Conservation (phyloP, 495 filamentous ascomycete genomes). For the Annulohypoxylon moriforme region DNA sequence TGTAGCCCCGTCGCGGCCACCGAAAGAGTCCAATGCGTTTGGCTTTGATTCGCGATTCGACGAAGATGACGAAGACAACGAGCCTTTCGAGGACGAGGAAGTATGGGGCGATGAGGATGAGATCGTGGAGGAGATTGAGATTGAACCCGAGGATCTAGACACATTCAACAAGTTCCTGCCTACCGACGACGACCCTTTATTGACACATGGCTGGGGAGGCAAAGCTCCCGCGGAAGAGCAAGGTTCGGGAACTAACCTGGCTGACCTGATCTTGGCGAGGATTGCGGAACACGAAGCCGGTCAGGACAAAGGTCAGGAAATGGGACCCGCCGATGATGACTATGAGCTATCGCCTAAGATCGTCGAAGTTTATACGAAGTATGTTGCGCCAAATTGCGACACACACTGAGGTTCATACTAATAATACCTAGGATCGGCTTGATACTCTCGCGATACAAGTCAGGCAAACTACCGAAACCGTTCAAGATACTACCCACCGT, state of each 20-base stretch:
- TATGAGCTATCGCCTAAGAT: slow-evolving; percentile 89
- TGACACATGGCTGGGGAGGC: slow-evolving; percentile 56
- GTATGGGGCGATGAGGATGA: slow-evolving; percentile 78
- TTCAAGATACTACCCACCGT: slow-evolving; percentile 96
- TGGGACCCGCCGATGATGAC: slow-evolving; percentile 71
- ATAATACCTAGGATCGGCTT: slow-evolving; percentile 74
- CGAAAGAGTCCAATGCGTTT: slow-evolving; percentile 52
- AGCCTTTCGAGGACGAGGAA: slow-evolving; percentile 66
- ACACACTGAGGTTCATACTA: neutral
- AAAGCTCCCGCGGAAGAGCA: slow-evolving; percentile 57
- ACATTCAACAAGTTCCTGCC: slow-evolving; percentile 92
- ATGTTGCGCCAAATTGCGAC: slow-evolving; percentile 38
- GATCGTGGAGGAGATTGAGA: slow-evolving; percentile 78
- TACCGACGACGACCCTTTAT: slow-evolving; percentile 63
- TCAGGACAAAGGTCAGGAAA: slow-evolving; percentile 54
- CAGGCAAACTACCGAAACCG: slow-evolving; percentile 92
- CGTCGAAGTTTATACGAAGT: slow-evolving; percentile 93
- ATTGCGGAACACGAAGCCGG: slow-evolving; percentile 91
- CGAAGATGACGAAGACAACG: slow-evolving; percentile 47
- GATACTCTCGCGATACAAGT: slow-evolving; percentile 92
- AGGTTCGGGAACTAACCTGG: slow-evolving; percentile 78
- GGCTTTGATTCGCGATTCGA: slow-evolving; percentile 57
- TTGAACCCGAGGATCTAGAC: slow-evolving; percentile 89
- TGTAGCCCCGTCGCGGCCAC: slow-evolving; percentile 33
- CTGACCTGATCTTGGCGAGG: slow-evolving; percentile 91